Percentiles rank a stretch among this genome's conserved stretches.
Conservation (phyloP, 208 protist genomes). For the Tritrichomonas foetus region DNA sequence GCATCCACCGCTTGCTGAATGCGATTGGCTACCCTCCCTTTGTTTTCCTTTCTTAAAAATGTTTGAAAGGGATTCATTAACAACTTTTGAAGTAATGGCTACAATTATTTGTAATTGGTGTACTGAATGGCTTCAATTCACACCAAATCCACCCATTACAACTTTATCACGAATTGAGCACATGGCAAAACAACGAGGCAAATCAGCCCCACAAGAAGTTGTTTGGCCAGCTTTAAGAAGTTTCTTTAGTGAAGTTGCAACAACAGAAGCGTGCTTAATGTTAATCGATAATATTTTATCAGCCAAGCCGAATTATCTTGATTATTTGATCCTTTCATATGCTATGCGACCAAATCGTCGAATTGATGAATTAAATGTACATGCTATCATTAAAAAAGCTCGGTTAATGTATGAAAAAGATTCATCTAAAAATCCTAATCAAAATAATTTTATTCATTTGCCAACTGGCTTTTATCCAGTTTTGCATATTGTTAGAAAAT, state of each 20-base stretch:
- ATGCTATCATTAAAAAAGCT: neutral
- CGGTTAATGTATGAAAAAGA: neutral
- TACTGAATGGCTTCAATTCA: slow-evolving; percentile 45
- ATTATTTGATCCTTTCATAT: slow-evolving; percentile 3
- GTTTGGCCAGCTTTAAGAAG: neutral
- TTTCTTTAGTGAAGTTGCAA: slow-evolving; percentile 26
- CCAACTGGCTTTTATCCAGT: slow-evolving; percentile 11
- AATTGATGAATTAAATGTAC: slow-evolving; percentile 1
- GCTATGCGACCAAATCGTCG: neutral
- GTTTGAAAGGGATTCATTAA: slow-evolving; percentile 33
- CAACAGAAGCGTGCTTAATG: neutral
- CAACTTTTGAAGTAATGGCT: slow-evolving; percentile 42
- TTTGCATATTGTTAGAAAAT: neutral
- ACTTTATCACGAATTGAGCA: slow-evolving; percentile 9
- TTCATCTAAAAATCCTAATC: neutral
- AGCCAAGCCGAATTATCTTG: neutral
- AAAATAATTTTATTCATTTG: neutral
- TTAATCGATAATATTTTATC: slow-evolving; percentile 28
- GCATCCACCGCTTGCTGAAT: slow-evolving; percentile 45
- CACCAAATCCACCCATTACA: slow-evolving; percentile 46
- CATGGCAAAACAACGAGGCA: neutral
- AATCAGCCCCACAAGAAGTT: neutral
- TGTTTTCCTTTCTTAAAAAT: slow-evolving; percentile 45
- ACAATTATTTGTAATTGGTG: slow-evolving; percentile 47
- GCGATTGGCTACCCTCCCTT: slow-evolving; percentile 45